phyloP scores from a whole-genome alignment of 2,329 filamentous ascomycete species.

The Lachnellula arida region DNA sequence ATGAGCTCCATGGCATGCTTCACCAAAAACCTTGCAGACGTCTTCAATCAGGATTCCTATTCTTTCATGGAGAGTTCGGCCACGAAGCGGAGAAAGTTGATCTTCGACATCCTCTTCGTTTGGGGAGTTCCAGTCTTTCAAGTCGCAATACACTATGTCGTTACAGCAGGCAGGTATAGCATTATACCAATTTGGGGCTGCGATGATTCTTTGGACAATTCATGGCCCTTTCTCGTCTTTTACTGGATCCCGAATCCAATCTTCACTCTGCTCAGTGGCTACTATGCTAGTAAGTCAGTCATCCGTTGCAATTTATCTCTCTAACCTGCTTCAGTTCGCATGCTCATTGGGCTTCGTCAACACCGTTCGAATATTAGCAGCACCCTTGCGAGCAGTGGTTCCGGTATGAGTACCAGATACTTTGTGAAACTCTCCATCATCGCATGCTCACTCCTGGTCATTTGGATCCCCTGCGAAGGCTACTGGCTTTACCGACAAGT shows the following conservation, averaged over 20 bases:
- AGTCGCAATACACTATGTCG: conserved; percentile 53
- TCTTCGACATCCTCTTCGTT: conserved; percentile 52
- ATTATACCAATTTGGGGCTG: conserved; percentile 58
- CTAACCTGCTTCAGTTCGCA: conserved; percentile 42
- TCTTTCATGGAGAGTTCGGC: conserved; percentile 45
- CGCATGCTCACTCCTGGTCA: conserved; percentile 43
- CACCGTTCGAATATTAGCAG: conserved; percentile 55
- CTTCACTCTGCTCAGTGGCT: conserved; percentile 47
- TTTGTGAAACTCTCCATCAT: conserved; percentile 59
- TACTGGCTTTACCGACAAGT: conserved; percentile 50
- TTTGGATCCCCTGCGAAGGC: conserved; percentile 48
- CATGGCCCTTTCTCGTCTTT: conserved; percentile 53
- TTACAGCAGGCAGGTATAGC: conserved; percentile 54
- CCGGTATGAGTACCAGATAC: conserved; percentile 51
- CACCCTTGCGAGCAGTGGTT: conserved; percentile 46
- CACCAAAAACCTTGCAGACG: conserved; percentile 53
- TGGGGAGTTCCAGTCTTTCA: conserved; percentile 49
- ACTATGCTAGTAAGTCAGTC: conserved; percentile 50
- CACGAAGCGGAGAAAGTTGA: conserved; percentile 41
- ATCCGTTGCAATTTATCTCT: not conserved
- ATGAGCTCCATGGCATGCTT: conserved; percentile 52
- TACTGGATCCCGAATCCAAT: conserved; percentile 52
- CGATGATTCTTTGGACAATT: conserved; percentile 45
- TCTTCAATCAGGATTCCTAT: conserved; percentile 55
- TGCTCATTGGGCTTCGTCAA: conserved; percentile 54